Evolutionary conservation across 139 green algal genomes (phyloP), one percentile per base, ranked within the genome.

Genomic region (Chlorella sp.): DNA sequence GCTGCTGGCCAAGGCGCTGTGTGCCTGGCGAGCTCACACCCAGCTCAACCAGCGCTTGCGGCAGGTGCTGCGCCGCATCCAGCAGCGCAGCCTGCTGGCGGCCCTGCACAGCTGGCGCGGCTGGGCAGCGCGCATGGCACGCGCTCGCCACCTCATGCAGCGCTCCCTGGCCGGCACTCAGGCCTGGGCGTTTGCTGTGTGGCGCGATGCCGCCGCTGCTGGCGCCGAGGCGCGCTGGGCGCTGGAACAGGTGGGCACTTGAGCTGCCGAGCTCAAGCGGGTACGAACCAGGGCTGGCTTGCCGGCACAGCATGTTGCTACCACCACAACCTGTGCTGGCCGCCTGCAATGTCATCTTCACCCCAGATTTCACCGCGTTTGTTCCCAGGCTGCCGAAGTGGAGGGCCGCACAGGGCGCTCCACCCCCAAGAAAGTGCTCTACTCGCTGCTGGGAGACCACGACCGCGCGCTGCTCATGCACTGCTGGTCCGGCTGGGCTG

Each of bases 31-130:
- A 9, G 30, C 38, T 32, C 73, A 65, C 26, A n/a, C 73, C 16
- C 13, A 38, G n/a, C 73, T n/a, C 43, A 28, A 30, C n/a, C 32
- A n/a, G 24, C 73, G 73, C 64, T 43, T 83, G 75, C 46, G 65
- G 34, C 41, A 67, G 40, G 81, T 81, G 30, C 75, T 87, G 36
- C 36, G 16, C 34, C 64, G 76, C 75, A 72, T 87, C 44, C 73
- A 73, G 54, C 68, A 83, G 24, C 60, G 56, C 32, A 70, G 44
- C 62, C 46, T 79, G 36, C 68, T 34, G n/a, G 75, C 74, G 16
- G 75, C 83, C 22, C 81, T 87, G 44, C 51, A 56, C 34, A 78
- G 60, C 75, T 87, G 83, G 83, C 44, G 62, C 22, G 75, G 78
- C 9, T 76, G 60, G 2, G 65, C 76, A 0, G 26, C 36, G 3